These are phyloP conservation scores for Pascua guehoae DNA, from an alignment of 1,284 basidiomycete species.

Conservation along the genomic window DNA sequence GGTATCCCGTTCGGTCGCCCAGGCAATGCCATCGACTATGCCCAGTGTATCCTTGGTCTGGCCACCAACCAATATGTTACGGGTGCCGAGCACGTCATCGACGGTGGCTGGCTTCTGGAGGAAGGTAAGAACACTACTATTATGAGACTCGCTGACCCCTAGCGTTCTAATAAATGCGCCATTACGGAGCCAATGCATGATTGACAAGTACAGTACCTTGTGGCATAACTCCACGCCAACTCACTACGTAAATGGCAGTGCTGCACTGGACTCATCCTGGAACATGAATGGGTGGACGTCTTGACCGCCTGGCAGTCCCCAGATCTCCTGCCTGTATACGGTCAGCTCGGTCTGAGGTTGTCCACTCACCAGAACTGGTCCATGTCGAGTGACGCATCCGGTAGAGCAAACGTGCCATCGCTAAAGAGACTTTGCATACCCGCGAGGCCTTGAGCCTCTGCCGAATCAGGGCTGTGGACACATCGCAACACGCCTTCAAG, in stretches of 20 bases:
- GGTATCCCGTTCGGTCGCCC: constrained; percentile 44
- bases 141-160: background rate
- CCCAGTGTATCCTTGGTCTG: constrained; percentile 25
- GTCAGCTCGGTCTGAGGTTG: background rate
- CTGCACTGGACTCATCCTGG: background rate
- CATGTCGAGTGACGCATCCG: background rate
- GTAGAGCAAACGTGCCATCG: background rate
- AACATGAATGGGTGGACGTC: background rate
- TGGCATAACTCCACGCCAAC: background rate
- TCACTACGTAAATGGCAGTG: background rate
- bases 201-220: too few relatives aligned
- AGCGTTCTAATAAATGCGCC: background rate
- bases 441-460: background rate
- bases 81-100: constrained; percentile 40
- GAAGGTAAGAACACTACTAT: background rate
- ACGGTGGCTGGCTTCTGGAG: constrained; percentile 46
- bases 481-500: background rate
- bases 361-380: background rate
- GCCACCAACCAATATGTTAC: constrained; percentile 42
- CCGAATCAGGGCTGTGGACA: background rate
- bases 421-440: background rate
- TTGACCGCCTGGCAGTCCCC: background rate
- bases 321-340: background rate
- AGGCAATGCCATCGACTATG: constrained; percentile 44
- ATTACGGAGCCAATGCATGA: background rate